A percentile compares a stretch with the other conserved stretches of the same genome.
These are phyloP conservation scores for Plenodomus tracheiphilus DNA, from an alignment of 2,329 filamentous ascomycete genomes.

Conservation along the genomic window DNA sequence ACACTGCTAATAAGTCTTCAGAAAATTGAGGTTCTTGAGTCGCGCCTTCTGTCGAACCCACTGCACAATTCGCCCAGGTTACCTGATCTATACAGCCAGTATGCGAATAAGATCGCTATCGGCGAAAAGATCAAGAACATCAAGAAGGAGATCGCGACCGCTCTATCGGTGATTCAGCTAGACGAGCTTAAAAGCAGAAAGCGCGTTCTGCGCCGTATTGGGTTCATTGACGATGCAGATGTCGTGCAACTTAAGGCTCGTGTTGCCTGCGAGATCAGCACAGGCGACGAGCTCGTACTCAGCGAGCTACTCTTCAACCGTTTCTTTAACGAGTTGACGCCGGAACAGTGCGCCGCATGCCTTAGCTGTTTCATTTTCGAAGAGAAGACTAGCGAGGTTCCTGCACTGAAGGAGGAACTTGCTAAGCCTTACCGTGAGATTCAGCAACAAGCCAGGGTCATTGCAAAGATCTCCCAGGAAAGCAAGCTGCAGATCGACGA, in stretches of 20 bases:
- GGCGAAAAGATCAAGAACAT: conserved; percentile 79
- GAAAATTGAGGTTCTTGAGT: conserved; percentile 97
- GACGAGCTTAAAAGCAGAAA: conserved; percentile 97
- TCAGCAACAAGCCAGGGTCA: conserved; percentile 79
- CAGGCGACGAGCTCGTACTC: conserved; percentile 90
- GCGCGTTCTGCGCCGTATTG: conserved; percentile 87
- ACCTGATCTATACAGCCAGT: conserved; percentile 83
- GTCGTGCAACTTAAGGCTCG: conserved; percentile 96
- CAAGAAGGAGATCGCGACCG: conserved; percentile 84
- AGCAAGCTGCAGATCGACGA: conserved; percentile 94
- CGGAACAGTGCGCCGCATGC: conserved; percentile 83
- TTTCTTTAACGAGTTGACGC: conserved; percentile 94
- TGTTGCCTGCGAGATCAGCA: conserved; percentile 96
- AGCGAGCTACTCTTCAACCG: conserved; percentile 94
- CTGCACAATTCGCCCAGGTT: conserved; percentile 88
- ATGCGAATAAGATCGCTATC: conserved; percentile 76
- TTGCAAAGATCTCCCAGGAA: conserved; percentile 93
- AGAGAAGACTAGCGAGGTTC: conserved; percentile 81
- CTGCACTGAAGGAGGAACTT: conserved; percentile 76
- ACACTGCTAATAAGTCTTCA: conserved; percentile 45
- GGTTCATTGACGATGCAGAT: conserved; percentile 93
- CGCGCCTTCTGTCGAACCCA: conserved; percentile 82
- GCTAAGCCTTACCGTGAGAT: conserved; percentile 85
- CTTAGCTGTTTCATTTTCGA: conserved; percentile 97
- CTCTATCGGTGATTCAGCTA: conserved; percentile 85